These are phyloP conservation scores for Millerago galiae DNA, from an alignment of 805 yeast genomes.

Conservation along the genomic window DNA sequence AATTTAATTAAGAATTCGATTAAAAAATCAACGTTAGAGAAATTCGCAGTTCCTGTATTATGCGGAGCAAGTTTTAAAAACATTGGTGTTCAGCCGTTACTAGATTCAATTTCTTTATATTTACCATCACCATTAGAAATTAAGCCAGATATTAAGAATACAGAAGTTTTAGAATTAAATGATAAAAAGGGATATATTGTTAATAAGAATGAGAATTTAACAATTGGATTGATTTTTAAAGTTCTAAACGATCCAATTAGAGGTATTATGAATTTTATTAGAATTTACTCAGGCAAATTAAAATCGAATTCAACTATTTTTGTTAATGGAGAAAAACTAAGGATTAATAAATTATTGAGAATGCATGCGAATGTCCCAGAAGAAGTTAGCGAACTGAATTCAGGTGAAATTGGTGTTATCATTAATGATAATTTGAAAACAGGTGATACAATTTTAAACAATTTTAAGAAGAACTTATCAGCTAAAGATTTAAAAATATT, in stretches of 20 bases:
- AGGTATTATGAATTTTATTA: constrained; percentile 76
- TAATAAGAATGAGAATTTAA: constrained; percentile 50
- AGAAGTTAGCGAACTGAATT: constrained; percentile 52
- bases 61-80: constrained; percentile 92
- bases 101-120: constrained; percentile 75
- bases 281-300: constrained; percentile 82
- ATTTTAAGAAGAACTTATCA: constrained; percentile 47
- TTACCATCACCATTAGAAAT: constrained; percentile 79
- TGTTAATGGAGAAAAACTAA: constrained; percentile 58
- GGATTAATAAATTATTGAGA: constrained; percentile 59
- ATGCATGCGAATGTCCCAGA: constrained; percentile 89
- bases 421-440: constrained; percentile 61
- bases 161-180: constrained; percentile 28
- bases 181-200: constrained; percentile 45
- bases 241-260: constrained; percentile 79
- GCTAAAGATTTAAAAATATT: constrained; percentile 37
- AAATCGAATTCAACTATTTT: constrained; percentile 59
- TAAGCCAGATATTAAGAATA: constrained; percentile 42
- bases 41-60: constrained; percentile 65
- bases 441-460: constrained; percentile 82
- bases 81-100: constrained; percentile 89
- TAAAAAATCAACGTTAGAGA: constrained; percentile 52
- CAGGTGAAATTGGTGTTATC: constrained; percentile 87
- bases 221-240: constrained; percentile 85
- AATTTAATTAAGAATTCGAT: constrained; percentile 52